phyloP scores from a whole-genome alignment of 2,329 filamentous ascomycete species.

The Botrytis aclada region DNA sequence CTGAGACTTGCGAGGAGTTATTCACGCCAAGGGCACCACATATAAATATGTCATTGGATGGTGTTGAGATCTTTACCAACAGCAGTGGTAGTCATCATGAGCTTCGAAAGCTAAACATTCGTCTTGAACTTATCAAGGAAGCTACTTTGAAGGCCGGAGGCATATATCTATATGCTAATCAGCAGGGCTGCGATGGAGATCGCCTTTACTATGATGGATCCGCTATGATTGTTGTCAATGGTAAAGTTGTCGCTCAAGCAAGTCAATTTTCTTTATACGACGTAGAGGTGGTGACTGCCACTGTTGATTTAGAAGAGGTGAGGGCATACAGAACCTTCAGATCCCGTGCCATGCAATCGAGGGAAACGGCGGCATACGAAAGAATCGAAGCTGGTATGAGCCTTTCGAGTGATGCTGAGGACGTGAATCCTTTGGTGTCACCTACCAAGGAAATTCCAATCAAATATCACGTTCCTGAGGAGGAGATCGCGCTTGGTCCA shows the following conservation, averaged over 20 bases:
- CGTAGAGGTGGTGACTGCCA: slow-evolving; percentile 64
- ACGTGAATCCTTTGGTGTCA: slow-evolving; percentile 45
- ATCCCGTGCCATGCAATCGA: slow-evolving; percentile 26
- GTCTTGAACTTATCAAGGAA: slow-evolving; percentile 63
- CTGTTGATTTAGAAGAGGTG: slow-evolving; percentile 70
- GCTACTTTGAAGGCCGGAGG: slow-evolving; percentile 62
- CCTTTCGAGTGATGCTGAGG: slow-evolving; percentile 42
- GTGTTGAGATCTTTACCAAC: slow-evolving; percentile 71
- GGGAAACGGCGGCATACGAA: slow-evolving; percentile 40
- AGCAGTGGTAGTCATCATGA: slow-evolving; percentile 66
- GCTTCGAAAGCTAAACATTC: slow-evolving; percentile 62
- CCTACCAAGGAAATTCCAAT: slow-evolving; percentile 21
- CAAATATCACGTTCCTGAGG: slow-evolving; percentile 14
- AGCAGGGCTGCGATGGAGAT: slow-evolving; percentile 58
- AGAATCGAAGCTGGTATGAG: slow-evolving; percentile 43
- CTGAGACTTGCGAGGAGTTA: slow-evolving; percentile 67
- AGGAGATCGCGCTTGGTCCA: slow-evolving; percentile 17
- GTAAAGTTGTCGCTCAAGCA: slow-evolving; percentile 59
- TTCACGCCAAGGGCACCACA: slow-evolving; percentile 49
- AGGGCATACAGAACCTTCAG: slow-evolving; percentile 50
- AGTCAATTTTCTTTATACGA: slow-evolving; percentile 44
- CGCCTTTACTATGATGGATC: slow-evolving; percentile 56
- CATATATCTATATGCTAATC: slow-evolving; percentile 61
- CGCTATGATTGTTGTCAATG: slow-evolving; percentile 60
- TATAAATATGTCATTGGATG: slow-evolving; percentile 61